Evolutionary conservation across 305 asterid genomes (phyloP).

Genomic region (Fraxinus albicans): DNA sequence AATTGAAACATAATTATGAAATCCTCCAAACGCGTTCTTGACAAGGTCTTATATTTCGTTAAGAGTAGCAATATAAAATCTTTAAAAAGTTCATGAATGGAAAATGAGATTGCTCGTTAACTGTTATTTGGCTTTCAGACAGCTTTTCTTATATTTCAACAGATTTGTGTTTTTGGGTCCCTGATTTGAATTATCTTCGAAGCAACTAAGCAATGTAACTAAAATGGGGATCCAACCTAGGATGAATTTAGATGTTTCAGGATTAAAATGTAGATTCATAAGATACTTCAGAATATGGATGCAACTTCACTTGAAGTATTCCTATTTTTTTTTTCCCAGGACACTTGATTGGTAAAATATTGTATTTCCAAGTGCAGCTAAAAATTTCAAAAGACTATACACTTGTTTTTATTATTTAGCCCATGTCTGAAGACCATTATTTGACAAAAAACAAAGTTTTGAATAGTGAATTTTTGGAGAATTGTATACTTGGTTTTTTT

Average conservation of each 20-base stretch:
- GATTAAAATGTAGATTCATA: background rate
- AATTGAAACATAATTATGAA: background rate
- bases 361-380: background rate
- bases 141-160: background rate
- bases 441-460: background rate
- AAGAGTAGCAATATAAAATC: background rate
- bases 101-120: background rate
- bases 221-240: background rate
- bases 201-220: background rate
- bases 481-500: background rate
- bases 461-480: background rate
- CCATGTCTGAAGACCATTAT: background rate
- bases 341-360: background rate
- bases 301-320: background rate
- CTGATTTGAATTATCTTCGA: background rate
- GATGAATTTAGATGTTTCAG: background rate
- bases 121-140: background rate
- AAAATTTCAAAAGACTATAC: background rate
- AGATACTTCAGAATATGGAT: background rate
- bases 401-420: background rate
- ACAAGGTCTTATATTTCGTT: background rate
- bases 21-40: background rate
- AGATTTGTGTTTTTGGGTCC: background rate
- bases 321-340: background rate
- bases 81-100: background rate